phyloP scores from a whole-genome alignment of 2,329 filamentous ascomycete species.

The Pseudomassariella vexata region DNA sequence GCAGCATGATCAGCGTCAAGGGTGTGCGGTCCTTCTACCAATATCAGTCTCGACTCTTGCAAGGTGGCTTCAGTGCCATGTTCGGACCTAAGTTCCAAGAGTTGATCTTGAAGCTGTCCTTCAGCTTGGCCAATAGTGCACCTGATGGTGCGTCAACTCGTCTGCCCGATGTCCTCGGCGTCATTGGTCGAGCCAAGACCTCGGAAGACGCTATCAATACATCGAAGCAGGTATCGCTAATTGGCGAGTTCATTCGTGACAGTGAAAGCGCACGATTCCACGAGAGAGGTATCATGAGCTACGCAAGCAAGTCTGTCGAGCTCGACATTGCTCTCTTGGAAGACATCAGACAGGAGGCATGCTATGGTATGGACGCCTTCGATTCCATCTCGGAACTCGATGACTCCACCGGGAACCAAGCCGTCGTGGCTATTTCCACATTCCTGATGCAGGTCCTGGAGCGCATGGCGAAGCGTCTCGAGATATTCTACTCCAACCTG shows the following conservation, averaged over 20 bases:
- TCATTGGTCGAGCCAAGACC: slow-evolving; percentile 35
- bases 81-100: slow-evolving; percentile 48
- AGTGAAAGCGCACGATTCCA: slow-evolving; percentile 41
- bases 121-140: slow-evolving; percentile 37
- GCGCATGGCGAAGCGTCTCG: slow-evolving; percentile 44
- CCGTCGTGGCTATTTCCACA: slow-evolving; percentile 28
- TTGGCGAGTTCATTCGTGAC: slow-evolving; percentile 44
- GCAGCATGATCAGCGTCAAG: slow-evolving; percentile 39
- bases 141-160: slow-evolving; percentile 24
- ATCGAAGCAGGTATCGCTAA: slow-evolving; percentile 41
- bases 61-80: slow-evolving; percentile 42
- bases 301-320: slow-evolving; percentile 41
- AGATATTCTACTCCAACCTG: slow-evolving; percentile 46
- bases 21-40: slow-evolving; percentile 46
- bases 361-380: slow-evolving; percentile 50
- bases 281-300: slow-evolving; percentile 44
- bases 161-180: slow-evolving; percentile 39
- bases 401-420: slow-evolving; percentile 4
- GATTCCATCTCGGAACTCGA: slow-evolving; percentile 29
- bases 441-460: slow-evolving; percentile 48
- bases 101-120: slow-evolving; percentile 46
- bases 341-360: slow-evolving; percentile 45
- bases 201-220: slow-evolving; percentile 38
- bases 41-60: slow-evolving; percentile 45
- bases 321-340: slow-evolving; percentile 49